These are phyloP conservation scores for Leishmania mexicana DNA, from an alignment of 208 protist species.

Conservation along the genomic window DNA sequence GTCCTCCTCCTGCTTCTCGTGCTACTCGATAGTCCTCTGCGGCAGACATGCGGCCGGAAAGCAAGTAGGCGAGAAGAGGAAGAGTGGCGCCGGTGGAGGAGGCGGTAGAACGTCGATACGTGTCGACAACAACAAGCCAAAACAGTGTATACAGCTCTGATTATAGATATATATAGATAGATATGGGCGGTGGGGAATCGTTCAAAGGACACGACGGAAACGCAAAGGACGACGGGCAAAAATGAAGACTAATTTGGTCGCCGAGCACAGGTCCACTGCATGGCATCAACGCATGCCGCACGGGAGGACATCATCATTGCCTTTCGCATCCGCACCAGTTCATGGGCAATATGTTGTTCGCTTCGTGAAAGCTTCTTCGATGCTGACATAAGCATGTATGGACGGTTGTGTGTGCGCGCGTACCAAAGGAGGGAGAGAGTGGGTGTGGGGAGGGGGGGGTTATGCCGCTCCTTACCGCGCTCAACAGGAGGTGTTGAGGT, in stretches of 20 bases:
- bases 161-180: background rate
- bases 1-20: background rate
- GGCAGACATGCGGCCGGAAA: background rate
- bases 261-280: background rate
- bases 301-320: background rate
- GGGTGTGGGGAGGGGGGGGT: background rate
- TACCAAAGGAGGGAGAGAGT: too few species aligned
- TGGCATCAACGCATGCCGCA: background rate
- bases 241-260: too few species aligned
- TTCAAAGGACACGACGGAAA: background rate
- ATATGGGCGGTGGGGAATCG: background rate
- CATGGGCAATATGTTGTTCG: background rate
- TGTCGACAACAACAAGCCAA: background rate
- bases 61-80: background rate
- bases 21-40: background rate
- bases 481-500: too few species aligned
- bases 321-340: background rate
- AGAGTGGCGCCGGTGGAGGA: background rate
- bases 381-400: background rate
- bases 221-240: too few species aligned
- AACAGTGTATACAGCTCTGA: background rate
- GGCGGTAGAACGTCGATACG: background rate
- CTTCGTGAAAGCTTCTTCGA: background rate
- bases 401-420: background rate
- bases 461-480: too few species aligned